Conservation (phyloP, 2,329 filamentous ascomycete species). For the Chalara sp. region DNA sequence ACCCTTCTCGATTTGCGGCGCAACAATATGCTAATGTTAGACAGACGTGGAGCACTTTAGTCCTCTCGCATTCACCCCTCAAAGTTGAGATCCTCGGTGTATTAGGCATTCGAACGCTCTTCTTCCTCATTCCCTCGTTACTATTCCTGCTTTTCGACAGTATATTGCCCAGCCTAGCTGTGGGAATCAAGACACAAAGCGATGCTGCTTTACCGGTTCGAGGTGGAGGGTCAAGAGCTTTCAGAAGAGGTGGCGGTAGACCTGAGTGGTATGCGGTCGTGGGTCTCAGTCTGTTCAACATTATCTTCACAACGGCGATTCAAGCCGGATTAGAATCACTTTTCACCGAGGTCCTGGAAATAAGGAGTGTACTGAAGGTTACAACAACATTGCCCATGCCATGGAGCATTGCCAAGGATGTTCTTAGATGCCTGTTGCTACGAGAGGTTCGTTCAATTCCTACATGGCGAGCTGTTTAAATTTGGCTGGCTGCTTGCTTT, state of each 20-base stretch:
- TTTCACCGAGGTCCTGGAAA: constrained; percentile 43
- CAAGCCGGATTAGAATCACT: constrained; percentile 49
- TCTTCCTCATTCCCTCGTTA: constrained; percentile 68
- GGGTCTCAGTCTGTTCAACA: constrained; percentile 47
- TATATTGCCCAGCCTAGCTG: constrained; percentile 60
- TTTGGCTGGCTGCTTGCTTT: background rate
- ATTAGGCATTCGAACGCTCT: constrained; percentile 56
- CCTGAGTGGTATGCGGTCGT: constrained; percentile 40
- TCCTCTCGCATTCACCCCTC: constrained; percentile 68
- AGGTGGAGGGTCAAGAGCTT: constrained; percentile 27
- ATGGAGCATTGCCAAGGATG: constrained; percentile 50
- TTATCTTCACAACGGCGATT: constrained; percentile 43
- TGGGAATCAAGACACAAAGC: constrained; percentile 62
- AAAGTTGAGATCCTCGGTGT: constrained; percentile 70
- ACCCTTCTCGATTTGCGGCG: too few species aligned
- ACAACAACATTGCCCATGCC: constrained; percentile 55
- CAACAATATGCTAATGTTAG: constrained; percentile 26
- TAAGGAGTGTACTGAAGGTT: constrained; percentile 49
- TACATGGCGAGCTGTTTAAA: background rate
- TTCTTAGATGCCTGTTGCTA: constrained; percentile 44
- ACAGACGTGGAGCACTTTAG: constrained; percentile 72
- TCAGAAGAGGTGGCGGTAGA: constrained; percentile 31
- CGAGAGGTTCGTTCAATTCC: constrained; percentile 44
- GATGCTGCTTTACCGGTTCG: constrained; percentile 41
- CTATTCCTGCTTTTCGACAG: constrained; percentile 69